These are phyloP conservation scores for Cicer cuneatum DNA, from an alignment of 306 rosid species.

Conservation along the genomic window DNA sequence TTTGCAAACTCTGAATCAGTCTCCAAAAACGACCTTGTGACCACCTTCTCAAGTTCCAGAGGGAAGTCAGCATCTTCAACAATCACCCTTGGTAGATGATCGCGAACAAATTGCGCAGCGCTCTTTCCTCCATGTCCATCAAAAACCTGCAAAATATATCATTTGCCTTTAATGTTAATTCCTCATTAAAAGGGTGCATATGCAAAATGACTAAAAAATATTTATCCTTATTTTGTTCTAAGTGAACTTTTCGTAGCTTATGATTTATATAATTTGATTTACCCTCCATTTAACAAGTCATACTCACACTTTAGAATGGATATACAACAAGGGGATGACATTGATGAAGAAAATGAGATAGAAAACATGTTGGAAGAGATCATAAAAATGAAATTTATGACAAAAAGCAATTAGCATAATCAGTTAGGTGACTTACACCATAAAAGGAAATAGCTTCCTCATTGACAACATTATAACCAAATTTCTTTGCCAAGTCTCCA, in stretches of 20 bases:
- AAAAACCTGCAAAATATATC: constrained; percentile 68
- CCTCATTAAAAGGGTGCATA: constrained; percentile 1
- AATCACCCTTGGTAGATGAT: constrained; percentile 82
- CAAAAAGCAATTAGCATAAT: constrained; percentile 13
- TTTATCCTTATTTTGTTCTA: neutral
- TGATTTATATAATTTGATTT: neutral
- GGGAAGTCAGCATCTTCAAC: constrained; percentile 93
- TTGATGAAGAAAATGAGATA: neutral
- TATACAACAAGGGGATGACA: neutral
- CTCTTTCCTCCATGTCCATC: constrained; percentile 95
- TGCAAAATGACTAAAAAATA: neutral
- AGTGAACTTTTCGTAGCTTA: neutral
- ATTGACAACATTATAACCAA: constrained; percentile 46
- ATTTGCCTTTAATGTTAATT: constrained; percentile 32
- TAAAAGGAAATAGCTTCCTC: constrained; percentile 82
- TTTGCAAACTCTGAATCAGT: constrained; percentile 86
- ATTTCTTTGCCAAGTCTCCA: constrained; percentile 75
- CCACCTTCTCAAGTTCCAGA: constrained; percentile 86
- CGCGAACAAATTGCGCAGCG: constrained; percentile 89
- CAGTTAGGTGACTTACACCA: constrained; percentile 67
- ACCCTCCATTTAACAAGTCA: neutral
- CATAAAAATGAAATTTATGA: constrained; percentile 33
- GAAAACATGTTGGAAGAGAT: neutral
- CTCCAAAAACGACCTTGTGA: constrained; percentile 77
- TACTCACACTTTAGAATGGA: constrained; percentile 4